Percentiles rank a stretch among this genome's conserved stretches.
Evolutionary conservation across 257 asterid species (phyloP).

Genomic region (Solanum pinnatisectum): DNA sequence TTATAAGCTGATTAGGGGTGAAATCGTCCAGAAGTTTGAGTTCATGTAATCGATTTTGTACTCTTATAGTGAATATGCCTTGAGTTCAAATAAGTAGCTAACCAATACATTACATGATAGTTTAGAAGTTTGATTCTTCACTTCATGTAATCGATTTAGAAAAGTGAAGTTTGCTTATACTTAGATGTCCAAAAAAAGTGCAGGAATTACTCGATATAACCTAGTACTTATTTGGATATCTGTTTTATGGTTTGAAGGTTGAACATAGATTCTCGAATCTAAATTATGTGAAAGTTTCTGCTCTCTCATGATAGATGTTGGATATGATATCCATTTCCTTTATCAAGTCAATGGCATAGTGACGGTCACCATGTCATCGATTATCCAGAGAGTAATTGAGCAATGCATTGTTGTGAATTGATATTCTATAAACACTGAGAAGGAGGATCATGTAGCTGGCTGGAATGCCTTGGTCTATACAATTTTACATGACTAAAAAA

Average conservation of each 20-base stretch:
- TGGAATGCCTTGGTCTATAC: not conserved
- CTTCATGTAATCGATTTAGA: no score
- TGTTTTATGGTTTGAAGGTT: not conserved
- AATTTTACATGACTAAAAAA: not conserved
- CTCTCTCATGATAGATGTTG: not conserved
- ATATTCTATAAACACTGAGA: not conserved
- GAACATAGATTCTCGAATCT: not conserved
- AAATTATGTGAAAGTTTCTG: not conserved
- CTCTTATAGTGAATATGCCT: no score
- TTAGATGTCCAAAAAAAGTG: no score
- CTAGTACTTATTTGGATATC: not conserved
- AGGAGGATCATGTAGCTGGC: not conserved
- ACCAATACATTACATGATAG: no score
- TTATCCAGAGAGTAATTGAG: not conserved
- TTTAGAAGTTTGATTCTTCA: no score
- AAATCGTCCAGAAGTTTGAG: no score
- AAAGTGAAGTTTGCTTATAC: no score
- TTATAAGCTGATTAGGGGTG: no score
- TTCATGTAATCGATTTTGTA: no score
- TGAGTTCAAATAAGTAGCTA: no score
- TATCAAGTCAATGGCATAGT: no score
- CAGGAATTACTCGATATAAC: no score
- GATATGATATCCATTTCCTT: not conserved
- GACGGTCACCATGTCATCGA: not conserved
- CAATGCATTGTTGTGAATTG: not conserved